Evolutionary conservation across 768 basidiomycete species (phyloP).

Genomic region (Sarcodon sp.): DNA sequence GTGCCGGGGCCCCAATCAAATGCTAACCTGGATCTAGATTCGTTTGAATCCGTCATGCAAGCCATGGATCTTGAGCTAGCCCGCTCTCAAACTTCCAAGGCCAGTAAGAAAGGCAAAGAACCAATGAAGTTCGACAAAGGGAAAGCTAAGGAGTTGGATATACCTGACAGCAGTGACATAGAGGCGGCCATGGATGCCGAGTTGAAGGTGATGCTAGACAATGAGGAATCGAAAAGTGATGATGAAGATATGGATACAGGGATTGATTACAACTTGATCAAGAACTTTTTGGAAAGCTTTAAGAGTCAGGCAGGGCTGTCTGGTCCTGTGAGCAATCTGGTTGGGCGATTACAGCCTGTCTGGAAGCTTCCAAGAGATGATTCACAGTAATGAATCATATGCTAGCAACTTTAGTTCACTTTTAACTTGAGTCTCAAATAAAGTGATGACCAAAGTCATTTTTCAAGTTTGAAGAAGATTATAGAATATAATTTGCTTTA

Average conservation of each 20-base stretch:
- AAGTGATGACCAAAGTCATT: no score
- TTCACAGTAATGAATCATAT: neutral
- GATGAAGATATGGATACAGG: constrained; percentile 41
- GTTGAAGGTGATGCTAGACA: constrained; percentile 46
- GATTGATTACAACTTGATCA: constrained; percentile 85
- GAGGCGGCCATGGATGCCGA: constrained; percentile 89
- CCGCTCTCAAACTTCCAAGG: constrained; percentile 22
- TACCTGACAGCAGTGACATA: constrained; percentile 49
- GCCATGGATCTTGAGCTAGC: constrained; percentile 85
- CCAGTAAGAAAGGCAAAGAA: constrained; percentile 10
- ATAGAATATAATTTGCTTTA: no score
- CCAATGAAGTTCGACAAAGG: constrained; percentile 33
- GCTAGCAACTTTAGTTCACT: no score
- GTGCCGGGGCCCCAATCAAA: constrained; percentile 25
- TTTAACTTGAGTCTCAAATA: no score
- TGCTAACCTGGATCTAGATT: constrained; percentile 64
- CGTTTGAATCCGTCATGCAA: constrained; percentile 93
- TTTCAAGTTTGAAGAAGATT: no score
- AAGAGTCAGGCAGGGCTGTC: constrained; percentile 81
- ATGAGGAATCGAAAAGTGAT: constrained; percentile 31
- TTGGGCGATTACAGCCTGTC: constrained; percentile 68
- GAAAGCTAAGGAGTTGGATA: constrained; percentile 20
- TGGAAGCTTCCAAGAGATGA: constrained; percentile 67
- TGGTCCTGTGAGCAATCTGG: constrained; percentile 86
- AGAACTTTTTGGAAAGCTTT: constrained; percentile 95